These are phyloP conservation scores for Phaeosphaeria sp. DNA, from an alignment of 2,329 filamentous ascomycete genomes.

Conservation along the genomic window DNA sequence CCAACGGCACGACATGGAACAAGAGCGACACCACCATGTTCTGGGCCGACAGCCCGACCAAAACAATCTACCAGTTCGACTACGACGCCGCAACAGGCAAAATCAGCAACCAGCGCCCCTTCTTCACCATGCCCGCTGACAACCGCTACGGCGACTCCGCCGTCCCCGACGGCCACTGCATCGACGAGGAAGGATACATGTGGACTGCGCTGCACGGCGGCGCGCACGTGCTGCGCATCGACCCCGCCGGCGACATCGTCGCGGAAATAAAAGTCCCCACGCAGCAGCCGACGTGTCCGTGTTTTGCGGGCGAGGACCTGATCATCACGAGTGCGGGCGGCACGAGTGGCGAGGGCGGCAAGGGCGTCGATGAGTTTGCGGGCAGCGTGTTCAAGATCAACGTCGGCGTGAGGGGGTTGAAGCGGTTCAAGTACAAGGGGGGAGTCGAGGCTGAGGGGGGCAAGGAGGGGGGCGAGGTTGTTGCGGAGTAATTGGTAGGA, in stretches of 20 bases:
- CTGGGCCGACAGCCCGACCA: conserved; percentile 78
- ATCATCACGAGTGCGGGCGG: conserved; percentile 76
- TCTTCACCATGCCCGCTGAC: conserved; percentile 72
- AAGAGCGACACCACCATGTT: conserved; percentile 75
- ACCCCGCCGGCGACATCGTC: conserved; percentile 70
- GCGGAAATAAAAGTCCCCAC: conserved; percentile 80
- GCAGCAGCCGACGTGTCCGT: conserved; percentile 78
- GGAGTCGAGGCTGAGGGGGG: conserved; percentile 36
- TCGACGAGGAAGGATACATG: conserved; percentile 83
- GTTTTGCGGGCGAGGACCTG: conserved; percentile 76
- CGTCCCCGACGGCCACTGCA: conserved; percentile 81
- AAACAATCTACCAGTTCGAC: conserved; percentile 75
- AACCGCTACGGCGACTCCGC: conserved; percentile 50
- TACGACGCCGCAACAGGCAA: conserved; percentile 69
- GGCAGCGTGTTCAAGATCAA: conserved; percentile 79
- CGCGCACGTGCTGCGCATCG: conserved; percentile 75
- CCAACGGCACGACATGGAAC: conserved; percentile 86
- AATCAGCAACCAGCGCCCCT: conserved; percentile 72
- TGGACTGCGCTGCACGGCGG: conserved; percentile 90
- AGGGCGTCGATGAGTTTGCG: conserved; percentile 67
- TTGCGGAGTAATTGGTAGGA: conserved; percentile 27
- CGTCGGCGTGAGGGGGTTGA: conserved; percentile 71
- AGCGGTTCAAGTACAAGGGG: conserved; percentile 46
- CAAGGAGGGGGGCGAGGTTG: conserved; percentile 36
- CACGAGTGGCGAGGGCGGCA: conserved; percentile 59